Evolutionary conservation across 805 yeast genomes (phyloP).

Genomic region (Kockiozyma suomiensis): DNA sequence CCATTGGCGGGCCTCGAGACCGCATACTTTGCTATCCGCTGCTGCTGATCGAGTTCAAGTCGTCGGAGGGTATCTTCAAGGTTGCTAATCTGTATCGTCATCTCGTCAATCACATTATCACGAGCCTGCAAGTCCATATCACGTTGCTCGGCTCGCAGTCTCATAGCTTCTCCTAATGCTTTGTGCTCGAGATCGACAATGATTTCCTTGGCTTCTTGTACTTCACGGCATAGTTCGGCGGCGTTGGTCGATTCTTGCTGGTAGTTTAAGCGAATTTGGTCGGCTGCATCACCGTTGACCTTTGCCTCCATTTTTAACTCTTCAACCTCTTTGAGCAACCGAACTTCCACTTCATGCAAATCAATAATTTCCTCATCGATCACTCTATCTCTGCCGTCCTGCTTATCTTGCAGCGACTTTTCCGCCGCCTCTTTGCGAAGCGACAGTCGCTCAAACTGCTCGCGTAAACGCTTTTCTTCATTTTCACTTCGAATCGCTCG

Average conservation of each 20-base stretch:
- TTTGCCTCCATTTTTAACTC: slow-evolving; percentile 49
- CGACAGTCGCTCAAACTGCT: slow-evolving; percentile 39
- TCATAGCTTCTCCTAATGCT: slow-evolving; percentile 38
- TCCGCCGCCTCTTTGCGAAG: slow-evolving; percentile 7
- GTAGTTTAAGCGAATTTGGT: slow-evolving; percentile 49
- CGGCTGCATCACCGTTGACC: slow-evolving; percentile 58
- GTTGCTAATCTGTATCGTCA: slow-evolving; percentile 38
- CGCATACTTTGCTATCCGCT: slow-evolving; percentile 26
- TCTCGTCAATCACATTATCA: slow-evolving; percentile 38
- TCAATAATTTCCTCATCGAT: slow-evolving; percentile 37
- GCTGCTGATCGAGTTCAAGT: slow-evolving; percentile 32
- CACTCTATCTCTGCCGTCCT: slow-evolving; percentile 16
- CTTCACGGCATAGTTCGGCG: slow-evolving; percentile 40
- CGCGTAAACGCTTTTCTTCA: slow-evolving; percentile 34
- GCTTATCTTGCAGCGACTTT: not conserved
- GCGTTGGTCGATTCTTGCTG: slow-evolving; percentile 42
- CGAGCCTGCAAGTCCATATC: slow-evolving; percentile 40
- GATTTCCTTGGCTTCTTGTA: slow-evolving; percentile 39
- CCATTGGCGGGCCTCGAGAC: slow-evolving; percentile 23
- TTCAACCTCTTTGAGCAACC: slow-evolving; percentile 46
- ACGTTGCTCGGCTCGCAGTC: slow-evolving; percentile 38
- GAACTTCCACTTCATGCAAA: slow-evolving; percentile 49
- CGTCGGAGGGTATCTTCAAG: slow-evolving; percentile 41
- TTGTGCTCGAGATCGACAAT: slow-evolving; percentile 30
- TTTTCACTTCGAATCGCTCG: slow-evolving; percentile 36